Conservation (phyloP, 2,329 filamentous ascomycete species). For the Verticillium klebahnii region DNA sequence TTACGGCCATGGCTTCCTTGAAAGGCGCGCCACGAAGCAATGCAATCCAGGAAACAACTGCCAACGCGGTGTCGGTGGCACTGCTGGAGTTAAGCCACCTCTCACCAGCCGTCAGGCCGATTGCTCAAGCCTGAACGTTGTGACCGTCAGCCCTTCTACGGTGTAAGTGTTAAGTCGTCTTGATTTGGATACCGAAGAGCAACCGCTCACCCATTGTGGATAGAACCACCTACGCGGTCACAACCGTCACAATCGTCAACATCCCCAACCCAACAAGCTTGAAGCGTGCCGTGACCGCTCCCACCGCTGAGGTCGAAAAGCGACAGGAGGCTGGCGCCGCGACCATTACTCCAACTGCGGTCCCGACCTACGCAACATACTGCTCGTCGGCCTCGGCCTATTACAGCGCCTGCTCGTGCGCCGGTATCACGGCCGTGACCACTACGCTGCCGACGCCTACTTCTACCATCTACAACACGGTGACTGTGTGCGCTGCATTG, state of each 20-base stretch:
- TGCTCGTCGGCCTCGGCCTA: background rate
- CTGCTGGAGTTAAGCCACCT: background rate
- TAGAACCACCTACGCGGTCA: background rate
- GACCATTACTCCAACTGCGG: background rate
- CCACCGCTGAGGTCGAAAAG: background rate
- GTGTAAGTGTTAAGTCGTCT: background rate
- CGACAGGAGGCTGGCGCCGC: background rate
- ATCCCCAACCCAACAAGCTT: background rate
- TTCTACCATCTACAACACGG: background rate
- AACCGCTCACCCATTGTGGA: background rate
- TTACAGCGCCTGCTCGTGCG: background rate
- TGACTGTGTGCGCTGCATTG: background rate
- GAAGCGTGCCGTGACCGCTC: background rate
- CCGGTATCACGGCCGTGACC: background rate
- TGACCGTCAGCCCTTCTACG: background rate
- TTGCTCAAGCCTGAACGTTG: background rate
- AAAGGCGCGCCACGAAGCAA: background rate
- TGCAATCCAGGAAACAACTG: slow-evolving; percentile 7
- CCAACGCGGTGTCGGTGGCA: slow-evolving; percentile 3
- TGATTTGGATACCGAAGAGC: background rate
- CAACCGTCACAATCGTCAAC: background rate
- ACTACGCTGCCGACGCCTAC: background rate
- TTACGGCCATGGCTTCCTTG: background rate
- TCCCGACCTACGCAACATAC: background rate
- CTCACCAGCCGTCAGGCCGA: background rate